These are phyloP conservation scores for Sungouiella blattae DNA, from an alignment of 805 yeast genomes.

Conservation along the genomic window DNA sequence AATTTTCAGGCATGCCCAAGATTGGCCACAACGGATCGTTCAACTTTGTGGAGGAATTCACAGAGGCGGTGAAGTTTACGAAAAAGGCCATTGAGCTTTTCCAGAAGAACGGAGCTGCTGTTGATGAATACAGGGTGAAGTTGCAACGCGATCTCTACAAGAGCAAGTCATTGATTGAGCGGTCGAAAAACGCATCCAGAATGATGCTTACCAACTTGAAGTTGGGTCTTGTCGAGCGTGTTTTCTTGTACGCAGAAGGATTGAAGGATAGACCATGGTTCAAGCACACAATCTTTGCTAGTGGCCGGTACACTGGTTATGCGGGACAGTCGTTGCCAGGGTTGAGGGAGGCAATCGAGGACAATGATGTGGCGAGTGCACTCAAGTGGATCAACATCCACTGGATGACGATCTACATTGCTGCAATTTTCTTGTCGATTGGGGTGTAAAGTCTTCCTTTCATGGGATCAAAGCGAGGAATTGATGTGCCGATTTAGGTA, in stretches of 20 bases:
- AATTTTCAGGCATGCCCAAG: not conserved
- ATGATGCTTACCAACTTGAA: constrained; percentile 33
- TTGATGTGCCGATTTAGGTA: no score
- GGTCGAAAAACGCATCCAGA: constrained; percentile 17
- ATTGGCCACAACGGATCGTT: not conserved
- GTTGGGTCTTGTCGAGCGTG: constrained; percentile 42
- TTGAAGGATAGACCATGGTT: constrained; percentile 53
- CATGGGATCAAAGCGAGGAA: no score
- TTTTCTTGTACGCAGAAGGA: constrained; percentile 46
- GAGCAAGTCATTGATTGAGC: constrained; percentile 20
- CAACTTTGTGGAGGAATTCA: constrained; percentile 2
- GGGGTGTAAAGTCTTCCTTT: not conserved
- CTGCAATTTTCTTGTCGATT: not conserved
- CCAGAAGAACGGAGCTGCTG: constrained; percentile 5
- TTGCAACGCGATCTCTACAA: constrained; percentile 18
- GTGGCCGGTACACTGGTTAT: constrained; percentile 59
- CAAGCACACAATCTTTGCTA: constrained; percentile 56
- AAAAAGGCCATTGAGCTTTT: constrained; percentile 6
- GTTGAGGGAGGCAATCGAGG: constrained; percentile 52
- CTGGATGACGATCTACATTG: constrained; percentile 1
- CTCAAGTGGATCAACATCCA: constrained; percentile 32
- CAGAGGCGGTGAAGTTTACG: constrained; percentile 5
- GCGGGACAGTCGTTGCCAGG: constrained; percentile 59
- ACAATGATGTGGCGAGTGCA: constrained; percentile 33
- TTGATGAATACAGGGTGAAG: constrained; percentile 7